Percentiles rank a stretch among this genome's conserved stretches.
These are phyloP conservation scores for Globisporangium irregulare DNA, from an alignment of 352 stramenopile species.

Conservation along the genomic window DNA sequence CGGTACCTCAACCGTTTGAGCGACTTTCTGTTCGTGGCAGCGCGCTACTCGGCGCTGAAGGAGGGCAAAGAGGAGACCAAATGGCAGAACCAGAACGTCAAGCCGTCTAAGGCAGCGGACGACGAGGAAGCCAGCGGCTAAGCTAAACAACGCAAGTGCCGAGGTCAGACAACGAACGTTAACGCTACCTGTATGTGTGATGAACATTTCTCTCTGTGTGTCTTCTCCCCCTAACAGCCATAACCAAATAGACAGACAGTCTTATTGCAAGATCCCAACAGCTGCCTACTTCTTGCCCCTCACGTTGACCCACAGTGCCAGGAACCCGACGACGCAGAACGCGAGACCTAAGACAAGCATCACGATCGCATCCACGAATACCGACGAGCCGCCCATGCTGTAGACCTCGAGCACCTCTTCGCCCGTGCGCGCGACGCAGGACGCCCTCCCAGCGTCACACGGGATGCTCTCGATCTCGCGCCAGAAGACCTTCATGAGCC, in stretches of 20 bases:
- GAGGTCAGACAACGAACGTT: background rate
- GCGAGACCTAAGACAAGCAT: conserved; percentile 31
- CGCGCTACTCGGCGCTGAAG: conserved; percentile 53
- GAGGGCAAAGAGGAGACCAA: conserved; percentile 76
- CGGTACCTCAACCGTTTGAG: conserved; percentile 85
- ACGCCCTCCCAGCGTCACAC: conserved; percentile 17
- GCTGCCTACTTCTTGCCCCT: conserved; percentile 7
- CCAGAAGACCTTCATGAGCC: conserved; percentile 47
- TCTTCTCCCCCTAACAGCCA: too few relatives aligned
- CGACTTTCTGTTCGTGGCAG: conserved; percentile 88
- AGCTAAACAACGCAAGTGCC: background rate
- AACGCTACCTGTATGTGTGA: background rate
- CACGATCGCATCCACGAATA: conserved; percentile 24
- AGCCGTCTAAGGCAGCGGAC: conserved; percentile 23
- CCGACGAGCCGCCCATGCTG: conserved; percentile 31
- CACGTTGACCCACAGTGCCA: conserved; percentile 30
- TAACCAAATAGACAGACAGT: background rate
- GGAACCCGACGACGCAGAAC: conserved; percentile 34
- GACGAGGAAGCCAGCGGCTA: conserved; percentile 7
- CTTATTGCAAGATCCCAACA: background rate
- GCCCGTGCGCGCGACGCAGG: conserved; percentile 1
- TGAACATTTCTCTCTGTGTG: background rate
- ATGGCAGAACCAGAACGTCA: conserved; percentile 77
- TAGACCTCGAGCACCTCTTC: conserved; percentile 40
- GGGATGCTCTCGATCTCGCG: conserved; percentile 28